phyloP scores from a whole-genome alignment of 2,329 filamentous ascomycete species.

The Decorospora gaudefroyi region DNA sequence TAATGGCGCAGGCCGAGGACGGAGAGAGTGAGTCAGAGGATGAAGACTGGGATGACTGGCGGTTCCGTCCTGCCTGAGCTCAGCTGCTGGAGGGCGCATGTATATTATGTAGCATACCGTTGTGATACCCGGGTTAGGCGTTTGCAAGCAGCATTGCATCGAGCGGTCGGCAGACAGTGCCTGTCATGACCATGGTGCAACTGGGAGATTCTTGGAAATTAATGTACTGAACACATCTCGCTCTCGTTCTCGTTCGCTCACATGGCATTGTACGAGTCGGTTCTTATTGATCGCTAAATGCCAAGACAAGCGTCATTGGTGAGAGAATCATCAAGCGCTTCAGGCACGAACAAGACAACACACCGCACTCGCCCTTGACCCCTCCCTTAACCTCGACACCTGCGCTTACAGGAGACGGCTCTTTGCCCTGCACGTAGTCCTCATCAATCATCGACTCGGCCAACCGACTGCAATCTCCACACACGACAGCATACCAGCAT shows the following conservation, averaged over 20 bases:
- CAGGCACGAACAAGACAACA: conserved; percentile 20
- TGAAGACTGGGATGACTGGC: conserved; percentile 49
- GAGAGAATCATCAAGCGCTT: conserved; percentile 20
- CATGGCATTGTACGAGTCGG: background rate
- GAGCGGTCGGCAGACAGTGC: background rate
- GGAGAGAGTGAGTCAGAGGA: conserved; percentile 46
- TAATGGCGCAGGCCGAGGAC: conserved; percentile 19
- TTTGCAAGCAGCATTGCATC: conserved; percentile 14
- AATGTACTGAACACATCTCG: no score
- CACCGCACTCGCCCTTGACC: conserved; percentile 11
- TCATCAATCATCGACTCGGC: conserved; percentile 2
- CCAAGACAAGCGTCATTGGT: conserved; percentile 22
- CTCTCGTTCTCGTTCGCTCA: background rate
- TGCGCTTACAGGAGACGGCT: conserved; percentile 10
- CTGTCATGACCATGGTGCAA: no score
- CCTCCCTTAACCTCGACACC: conserved; percentile 11
- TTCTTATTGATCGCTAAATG: conserved; percentile 1
- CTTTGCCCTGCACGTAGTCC: background rate
- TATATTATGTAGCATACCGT: conserved; percentile 29
- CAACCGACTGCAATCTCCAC: conserved; percentile 5
- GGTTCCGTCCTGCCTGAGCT: conserved; percentile 42
- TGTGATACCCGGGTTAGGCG: conserved; percentile 30
- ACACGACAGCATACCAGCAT: no score
- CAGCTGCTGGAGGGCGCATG: conserved; percentile 14
- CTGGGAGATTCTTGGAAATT: no score